A percentile compares a stretch with the other conserved stretches of the same genome.
These are phyloP conservation scores for Debaryomycetaceae sp. DNA, from an alignment of 1,139 yeast species.

Conservation along the genomic window DNA sequence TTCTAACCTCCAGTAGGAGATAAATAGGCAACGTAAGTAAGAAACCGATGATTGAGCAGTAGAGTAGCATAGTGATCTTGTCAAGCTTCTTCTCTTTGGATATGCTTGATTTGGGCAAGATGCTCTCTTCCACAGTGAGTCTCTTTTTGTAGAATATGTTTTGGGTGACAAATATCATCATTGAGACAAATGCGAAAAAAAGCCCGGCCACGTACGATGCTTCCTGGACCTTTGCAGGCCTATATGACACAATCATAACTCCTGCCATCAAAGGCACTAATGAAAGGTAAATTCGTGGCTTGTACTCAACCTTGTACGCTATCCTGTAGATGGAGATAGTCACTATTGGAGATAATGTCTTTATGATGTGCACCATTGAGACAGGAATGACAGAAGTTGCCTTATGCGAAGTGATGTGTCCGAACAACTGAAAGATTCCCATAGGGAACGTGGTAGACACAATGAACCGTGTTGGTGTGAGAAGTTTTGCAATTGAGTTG, in stretches of 20 bases:
- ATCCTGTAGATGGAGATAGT: slow-evolving; percentile 79
- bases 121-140: slow-evolving; percentile 44
- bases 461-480: slow-evolving; percentile 53
- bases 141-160: slow-evolving; percentile 87
- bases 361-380: slow-evolving; percentile 86
- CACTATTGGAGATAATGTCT: slow-evolving; percentile 82
- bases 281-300: slow-evolving; percentile 67
- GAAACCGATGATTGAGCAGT: slow-evolving; percentile 83
- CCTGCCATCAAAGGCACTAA: slow-evolving; percentile 75
- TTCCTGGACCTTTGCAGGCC: slow-evolving; percentile 24
- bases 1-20: slow-evolving; percentile 57
- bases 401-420: slow-evolving; percentile 85
- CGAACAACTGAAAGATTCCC: slow-evolving; percentile 89
- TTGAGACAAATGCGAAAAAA: slow-evolving; percentile 71
- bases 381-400: slow-evolving; percentile 89
- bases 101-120: slow-evolving; percentile 17
- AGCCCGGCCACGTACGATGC: slow-evolving; percentile 57
- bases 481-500: slow-evolving; percentile 24
- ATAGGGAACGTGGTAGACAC: slow-evolving; percentile 76
- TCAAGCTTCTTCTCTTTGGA: slow-evolving; percentile 50
- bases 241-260: slow-evolving; percentile 78
- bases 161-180: slow-evolving; percentile 85
- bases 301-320: slow-evolving; percentile 55
- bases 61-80: slow-evolving; percentile 77
- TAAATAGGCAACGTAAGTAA: slow-evolving; percentile 74